Conservation (phyloP, 2,329 filamentous ascomycete species). For the Claviceps citrina region DNA sequence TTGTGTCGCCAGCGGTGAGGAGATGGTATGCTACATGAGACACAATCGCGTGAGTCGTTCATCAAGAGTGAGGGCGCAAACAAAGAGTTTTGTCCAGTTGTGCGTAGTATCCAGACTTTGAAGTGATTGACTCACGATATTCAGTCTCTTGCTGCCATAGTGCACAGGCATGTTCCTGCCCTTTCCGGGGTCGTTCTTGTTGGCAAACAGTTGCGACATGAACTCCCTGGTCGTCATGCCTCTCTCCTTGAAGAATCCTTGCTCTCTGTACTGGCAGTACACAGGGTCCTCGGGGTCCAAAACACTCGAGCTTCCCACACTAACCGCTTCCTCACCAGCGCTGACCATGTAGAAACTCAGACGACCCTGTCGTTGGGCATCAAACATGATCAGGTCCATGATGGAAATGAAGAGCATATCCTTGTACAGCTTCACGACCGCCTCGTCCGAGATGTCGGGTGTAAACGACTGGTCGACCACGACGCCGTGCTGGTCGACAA, state of each 20-base stretch:
- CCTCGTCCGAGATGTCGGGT: conserved; percentile 51
- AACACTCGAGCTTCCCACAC: conserved; percentile 74
- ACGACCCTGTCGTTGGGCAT: conserved; percentile 87
- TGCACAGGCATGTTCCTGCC: conserved; percentile 97
- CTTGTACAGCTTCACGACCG: conserved; percentile 43
- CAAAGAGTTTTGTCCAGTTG: too few relatives aligned
- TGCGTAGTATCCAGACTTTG: not conserved
- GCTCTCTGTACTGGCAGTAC: conserved; percentile 88
- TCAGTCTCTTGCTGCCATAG: conserved; percentile 70
- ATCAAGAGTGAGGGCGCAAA: too few relatives aligned
- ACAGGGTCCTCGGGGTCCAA: conserved; percentile 74
- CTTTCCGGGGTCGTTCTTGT: conserved; percentile 59
- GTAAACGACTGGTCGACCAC: conserved; percentile 60
- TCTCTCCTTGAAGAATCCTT: conserved; percentile 77
- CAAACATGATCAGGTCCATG: conserved; percentile 97
- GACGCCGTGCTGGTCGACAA: conserved; percentile 75
- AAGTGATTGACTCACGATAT: conserved; percentile 48
- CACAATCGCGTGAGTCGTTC: not conserved
- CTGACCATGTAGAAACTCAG: conserved; percentile 96
- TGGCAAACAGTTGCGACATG: conserved; percentile 91
- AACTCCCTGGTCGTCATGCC: conserved; percentile 80
- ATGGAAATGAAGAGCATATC: conserved; percentile 58
- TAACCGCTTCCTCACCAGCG: conserved; percentile 85
- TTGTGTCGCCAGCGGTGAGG: conserved; percentile 74
- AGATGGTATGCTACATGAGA: conserved; percentile 53